Percentiles rank a stretch among this genome's conserved stretches.
Conservation (phyloP, 2,329 filamentous ascomycete genomes). For the Apiospora rasikravindrae region DNA sequence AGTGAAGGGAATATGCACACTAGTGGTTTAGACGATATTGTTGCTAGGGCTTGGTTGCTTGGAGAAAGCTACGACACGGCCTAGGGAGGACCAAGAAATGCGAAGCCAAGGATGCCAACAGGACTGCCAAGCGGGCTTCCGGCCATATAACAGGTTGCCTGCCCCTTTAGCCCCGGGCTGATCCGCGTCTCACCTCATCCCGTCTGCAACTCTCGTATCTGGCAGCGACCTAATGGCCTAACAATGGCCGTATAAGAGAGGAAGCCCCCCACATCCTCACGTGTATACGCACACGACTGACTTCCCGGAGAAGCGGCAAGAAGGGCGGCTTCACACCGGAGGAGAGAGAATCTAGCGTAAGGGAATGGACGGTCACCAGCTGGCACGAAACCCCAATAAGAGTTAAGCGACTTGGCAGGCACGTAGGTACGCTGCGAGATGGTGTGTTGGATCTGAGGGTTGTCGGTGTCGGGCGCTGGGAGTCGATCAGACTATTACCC, state of each 20-base stretch:
- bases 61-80: not conserved
- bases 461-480: not conserved
- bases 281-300: not conserved
- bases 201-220: not conserved
- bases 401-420: conserved; percentile 11
- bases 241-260: not conserved
- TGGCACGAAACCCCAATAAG: not conserved
- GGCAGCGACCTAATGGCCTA: not conserved
- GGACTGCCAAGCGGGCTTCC: not conserved
- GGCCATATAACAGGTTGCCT: conserved; percentile 9
- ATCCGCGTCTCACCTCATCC: conserved; percentile 12
- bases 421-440: not conserved
- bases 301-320: not conserved
- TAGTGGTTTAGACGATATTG: not conserved
- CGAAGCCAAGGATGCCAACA: not conserved
- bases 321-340: not conserved
- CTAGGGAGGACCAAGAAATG: not conserved
- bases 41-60: not conserved
- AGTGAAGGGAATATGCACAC: not conserved
- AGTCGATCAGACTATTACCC: not conserved
- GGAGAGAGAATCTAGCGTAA: not conserved
- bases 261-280: not conserved
- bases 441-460: conserved; percentile 4
- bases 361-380: not conserved
- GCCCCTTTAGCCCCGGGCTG: conserved; percentile 7